Percentiles rank a stretch among this genome's conserved stretches.
These are phyloP conservation scores for Stachybotrys elegans DNA, from an alignment of 2,329 filamentous ascomycete species.

Conservation along the genomic window DNA sequence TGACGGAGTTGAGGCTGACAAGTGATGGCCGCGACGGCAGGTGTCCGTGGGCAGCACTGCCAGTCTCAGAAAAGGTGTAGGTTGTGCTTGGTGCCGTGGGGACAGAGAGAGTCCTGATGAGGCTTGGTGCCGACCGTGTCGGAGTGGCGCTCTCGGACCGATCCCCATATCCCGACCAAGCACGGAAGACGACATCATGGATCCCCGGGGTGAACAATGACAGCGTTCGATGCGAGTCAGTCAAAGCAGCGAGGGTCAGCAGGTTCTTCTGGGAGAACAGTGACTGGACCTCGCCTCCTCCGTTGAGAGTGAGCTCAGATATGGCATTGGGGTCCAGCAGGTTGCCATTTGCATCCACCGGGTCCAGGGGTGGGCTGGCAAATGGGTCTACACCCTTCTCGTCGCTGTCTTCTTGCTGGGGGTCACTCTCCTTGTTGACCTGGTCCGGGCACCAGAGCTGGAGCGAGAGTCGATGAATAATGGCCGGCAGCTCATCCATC, in stretches of 20 bases:
- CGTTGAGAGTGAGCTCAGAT: constrained; percentile 72
- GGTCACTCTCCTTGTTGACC: constrained; percentile 39
- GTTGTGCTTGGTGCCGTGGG: constrained; percentile 53
- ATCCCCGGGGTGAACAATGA: constrained; percentile 92
- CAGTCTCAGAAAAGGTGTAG: constrained; percentile 70
- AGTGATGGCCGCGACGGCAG: constrained; percentile 65
- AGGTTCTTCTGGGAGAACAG: constrained; percentile 96
- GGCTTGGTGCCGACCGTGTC: constrained; percentile 41
- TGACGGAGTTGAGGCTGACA: constrained; percentile 55
- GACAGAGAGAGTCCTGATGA: constrained; percentile 61
- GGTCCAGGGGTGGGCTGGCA: constrained; percentile 72
- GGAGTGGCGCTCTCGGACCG: constrained; percentile 55
- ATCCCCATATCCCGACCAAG: constrained; percentile 79
- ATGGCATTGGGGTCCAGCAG: constrained; percentile 70
- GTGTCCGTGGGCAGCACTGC: constrained; percentile 58
- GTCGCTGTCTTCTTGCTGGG: constrained; percentile 43
- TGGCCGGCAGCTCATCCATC: constrained; percentile 96
- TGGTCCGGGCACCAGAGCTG: constrained; percentile 89
- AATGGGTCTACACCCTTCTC: constrained; percentile 73
- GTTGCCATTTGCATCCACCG: constrained; percentile 76
- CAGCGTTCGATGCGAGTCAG: constrained; percentile 82
- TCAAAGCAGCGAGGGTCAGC: constrained; percentile 73
- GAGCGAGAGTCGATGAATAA: constrained; percentile 88
- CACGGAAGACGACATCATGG: constrained; percentile 82
- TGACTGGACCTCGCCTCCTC: constrained; percentile 75